These are phyloP conservation scores for Candida awuae DNA, from an alignment of 805 yeast species.

Conservation along the genomic window DNA sequence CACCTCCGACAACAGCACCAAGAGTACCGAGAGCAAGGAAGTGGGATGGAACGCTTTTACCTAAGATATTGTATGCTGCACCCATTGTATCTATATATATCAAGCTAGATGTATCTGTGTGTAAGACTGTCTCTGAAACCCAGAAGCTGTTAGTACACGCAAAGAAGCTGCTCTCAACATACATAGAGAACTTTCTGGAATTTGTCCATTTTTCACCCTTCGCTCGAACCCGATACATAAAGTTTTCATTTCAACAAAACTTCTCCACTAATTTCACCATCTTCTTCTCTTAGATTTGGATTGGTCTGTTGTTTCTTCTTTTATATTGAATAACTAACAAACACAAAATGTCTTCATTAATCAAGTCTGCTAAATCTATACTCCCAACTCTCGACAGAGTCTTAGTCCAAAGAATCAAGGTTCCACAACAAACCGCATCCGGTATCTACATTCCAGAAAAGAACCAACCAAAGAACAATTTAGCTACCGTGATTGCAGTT, in stretches of 20 bases:
- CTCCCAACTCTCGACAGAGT: slow-evolving; percentile 94
- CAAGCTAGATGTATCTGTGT: neutral
- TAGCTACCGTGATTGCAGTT: slow-evolving; percentile 86
- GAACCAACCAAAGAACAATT: slow-evolving; percentile 88
- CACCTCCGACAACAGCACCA: slow-evolving; percentile 50
- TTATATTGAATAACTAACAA: neutral
- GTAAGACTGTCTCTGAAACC: neutral
- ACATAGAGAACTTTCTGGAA: no score
- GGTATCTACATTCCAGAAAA: slow-evolving; percentile 94
- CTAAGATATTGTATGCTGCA: slow-evolving; percentile 75
- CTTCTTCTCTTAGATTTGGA: no score
- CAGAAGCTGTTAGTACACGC: neutral
- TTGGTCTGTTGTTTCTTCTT: no score
- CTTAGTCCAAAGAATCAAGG: slow-evolving; percentile 89
- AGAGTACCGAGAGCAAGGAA: slow-evolving; percentile 78
- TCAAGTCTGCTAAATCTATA: slow-evolving; percentile 79
- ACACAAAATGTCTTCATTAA: slow-evolving; percentile 31
- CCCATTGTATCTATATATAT: no score
- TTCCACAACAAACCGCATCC: slow-evolving; percentile 82
- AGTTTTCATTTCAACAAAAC: no score
- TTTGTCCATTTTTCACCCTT: no score
- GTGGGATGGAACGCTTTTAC: slow-evolving; percentile 77
- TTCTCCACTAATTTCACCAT: no score
- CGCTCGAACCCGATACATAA: no score
- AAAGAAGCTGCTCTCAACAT: no score